phyloP scores from a whole-genome alignment of 192 early-diverging fungal species.

The Entophlyctis helioformis region DNA sequence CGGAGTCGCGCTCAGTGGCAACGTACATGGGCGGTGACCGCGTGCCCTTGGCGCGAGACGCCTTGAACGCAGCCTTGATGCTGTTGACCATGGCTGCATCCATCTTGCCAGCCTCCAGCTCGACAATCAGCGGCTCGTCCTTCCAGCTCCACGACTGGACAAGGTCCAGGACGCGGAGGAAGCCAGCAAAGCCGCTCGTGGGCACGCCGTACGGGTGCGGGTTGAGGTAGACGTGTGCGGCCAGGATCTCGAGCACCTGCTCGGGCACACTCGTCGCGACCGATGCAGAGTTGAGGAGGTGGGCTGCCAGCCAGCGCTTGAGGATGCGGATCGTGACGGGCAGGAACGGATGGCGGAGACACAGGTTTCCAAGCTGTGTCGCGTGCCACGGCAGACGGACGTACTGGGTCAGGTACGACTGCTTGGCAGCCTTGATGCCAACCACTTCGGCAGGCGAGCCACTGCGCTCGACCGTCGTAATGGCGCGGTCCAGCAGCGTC shows the following conservation, averaged over 20 bases:
- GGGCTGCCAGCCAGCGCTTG: slow-evolving; percentile 83
- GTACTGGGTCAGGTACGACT: slow-evolving; percentile 15
- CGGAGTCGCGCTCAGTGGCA: slow-evolving; percentile 49
- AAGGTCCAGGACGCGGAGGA: slow-evolving; percentile 61
- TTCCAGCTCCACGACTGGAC: slow-evolving; percentile 66
- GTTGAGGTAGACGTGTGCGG: slow-evolving; percentile 57
- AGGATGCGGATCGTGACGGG: slow-evolving; percentile 70
- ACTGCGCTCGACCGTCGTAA: slow-evolving; percentile 22
- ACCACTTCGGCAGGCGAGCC: background rate
- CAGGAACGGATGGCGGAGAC: slow-evolving; percentile 59
- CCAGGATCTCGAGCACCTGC: slow-evolving; percentile 69
- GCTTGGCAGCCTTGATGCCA: slow-evolving; percentile 1
- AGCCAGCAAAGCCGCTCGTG: slow-evolving; percentile 52
- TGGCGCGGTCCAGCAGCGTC: slow-evolving; percentile 36
- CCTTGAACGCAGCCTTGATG: slow-evolving; percentile 33
- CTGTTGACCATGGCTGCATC: slow-evolving; percentile 13
- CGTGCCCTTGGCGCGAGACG: background rate
- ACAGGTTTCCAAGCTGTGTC: slow-evolving; percentile 58
- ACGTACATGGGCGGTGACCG: slow-evolving; percentile 28
- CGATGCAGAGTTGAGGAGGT: too few species aligned
- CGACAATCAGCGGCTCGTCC: slow-evolving; percentile 64
- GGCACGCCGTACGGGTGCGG: slow-evolving; percentile 44
- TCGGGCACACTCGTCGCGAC: slow-evolving; percentile 41
- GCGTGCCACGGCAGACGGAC: slow-evolving; percentile 40
- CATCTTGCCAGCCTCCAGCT: slow-evolving; percentile 52